These are phyloP conservation scores for Auricularia sp. DNA, from an alignment of 768 basidiomycete species.

Conservation along the genomic window DNA sequence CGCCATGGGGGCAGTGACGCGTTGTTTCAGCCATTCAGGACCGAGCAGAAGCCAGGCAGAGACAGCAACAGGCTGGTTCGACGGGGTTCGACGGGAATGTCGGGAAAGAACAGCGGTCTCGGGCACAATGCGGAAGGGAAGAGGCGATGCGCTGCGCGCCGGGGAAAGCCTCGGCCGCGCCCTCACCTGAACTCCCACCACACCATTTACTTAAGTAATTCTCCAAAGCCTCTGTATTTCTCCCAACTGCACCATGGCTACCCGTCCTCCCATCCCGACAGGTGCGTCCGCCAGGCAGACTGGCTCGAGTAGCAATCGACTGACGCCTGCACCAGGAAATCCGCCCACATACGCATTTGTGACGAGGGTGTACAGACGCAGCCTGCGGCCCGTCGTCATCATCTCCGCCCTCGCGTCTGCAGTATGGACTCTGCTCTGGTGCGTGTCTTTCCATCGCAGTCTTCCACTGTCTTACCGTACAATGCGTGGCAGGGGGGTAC, in stretches of 20 bases:
- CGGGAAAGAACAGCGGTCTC: constrained; percentile 3
- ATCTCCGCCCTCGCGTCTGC: constrained; percentile 33
- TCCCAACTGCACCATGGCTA: neutral
- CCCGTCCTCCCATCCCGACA: neutral
- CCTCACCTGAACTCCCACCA: neutral
- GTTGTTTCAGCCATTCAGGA: too few species aligned
- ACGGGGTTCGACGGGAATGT: constrained; percentile 11
- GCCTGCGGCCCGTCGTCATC: constrained; percentile 52
- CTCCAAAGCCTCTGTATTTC: neutral
- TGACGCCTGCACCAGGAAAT: constrained; percentile 25
- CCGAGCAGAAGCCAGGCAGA: too few species aligned
- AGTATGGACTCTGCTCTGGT: constrained; percentile 58
- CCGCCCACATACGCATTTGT: constrained; percentile 54
- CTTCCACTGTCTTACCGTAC: neutral
- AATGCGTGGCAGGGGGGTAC: neutral
- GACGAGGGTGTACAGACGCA: constrained; percentile 44
- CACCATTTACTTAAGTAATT: neutral
- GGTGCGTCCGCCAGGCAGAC: neutral
- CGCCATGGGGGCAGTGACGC: too few species aligned
- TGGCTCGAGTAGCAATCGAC: neutral
- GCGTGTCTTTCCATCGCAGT: constrained; percentile 21
- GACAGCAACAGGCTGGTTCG: too few species aligned
- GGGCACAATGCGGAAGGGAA: constrained; percentile 3
- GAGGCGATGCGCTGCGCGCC: constrained; percentile 14
- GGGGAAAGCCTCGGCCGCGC: constrained; percentile 17